phyloP scores from a whole-genome alignment of 768 basidiomycete species.

The Cyclocybe aegerita region DNA sequence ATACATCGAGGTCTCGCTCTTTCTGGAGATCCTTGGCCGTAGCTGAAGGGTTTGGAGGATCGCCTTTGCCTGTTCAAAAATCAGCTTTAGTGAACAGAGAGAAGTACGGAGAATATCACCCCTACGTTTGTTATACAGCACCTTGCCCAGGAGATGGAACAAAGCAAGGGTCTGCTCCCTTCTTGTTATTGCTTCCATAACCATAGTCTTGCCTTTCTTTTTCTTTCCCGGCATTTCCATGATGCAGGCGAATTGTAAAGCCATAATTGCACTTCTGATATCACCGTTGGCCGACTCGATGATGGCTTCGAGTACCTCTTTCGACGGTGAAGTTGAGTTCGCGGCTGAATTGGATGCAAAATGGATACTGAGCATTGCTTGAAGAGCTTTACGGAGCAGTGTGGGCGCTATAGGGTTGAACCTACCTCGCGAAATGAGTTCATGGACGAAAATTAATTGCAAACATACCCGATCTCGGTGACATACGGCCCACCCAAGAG shows the following conservation, averaged over 20 bases:
- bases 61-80: slow-evolving; percentile 63
- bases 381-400: slow-evolving; percentile 76
- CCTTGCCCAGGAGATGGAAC: slow-evolving; percentile 92
- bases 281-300: slow-evolving; percentile 86
- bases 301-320: slow-evolving; percentile 72
- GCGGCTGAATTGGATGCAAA: slow-evolving; percentile 32
- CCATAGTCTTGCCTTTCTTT: slow-evolving; percentile 31
- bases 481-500: slow-evolving; percentile 73
- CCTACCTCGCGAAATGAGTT: slow-evolving; percentile 35
- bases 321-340: slow-evolving; percentile 43
- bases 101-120: slow-evolving; percentile 5
- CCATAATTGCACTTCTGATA: slow-evolving; percentile 91
- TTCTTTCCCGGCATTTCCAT: slow-evolving; percentile 34
- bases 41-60: slow-evolving; percentile 55
- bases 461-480: slow-evolving; percentile 71
- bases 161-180: slow-evolving; percentile 84
- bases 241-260: slow-evolving; percentile 81
- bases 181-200: slow-evolving; percentile 75
- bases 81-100: slow-evolving; percentile 1
- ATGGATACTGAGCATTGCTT: slow-evolving; percentile 51
- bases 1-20: slow-evolving; percentile 55
- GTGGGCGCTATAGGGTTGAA: slow-evolving; percentile 94
- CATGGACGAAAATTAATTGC: not conserved
- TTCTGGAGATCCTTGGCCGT: slow-evolving; percentile 62
- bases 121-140: slow-evolving; percentile 94